phyloP scores from a whole-genome alignment of 2,329 filamentous ascomycete genomes.

The Colletotrichum eleusines region DNA sequence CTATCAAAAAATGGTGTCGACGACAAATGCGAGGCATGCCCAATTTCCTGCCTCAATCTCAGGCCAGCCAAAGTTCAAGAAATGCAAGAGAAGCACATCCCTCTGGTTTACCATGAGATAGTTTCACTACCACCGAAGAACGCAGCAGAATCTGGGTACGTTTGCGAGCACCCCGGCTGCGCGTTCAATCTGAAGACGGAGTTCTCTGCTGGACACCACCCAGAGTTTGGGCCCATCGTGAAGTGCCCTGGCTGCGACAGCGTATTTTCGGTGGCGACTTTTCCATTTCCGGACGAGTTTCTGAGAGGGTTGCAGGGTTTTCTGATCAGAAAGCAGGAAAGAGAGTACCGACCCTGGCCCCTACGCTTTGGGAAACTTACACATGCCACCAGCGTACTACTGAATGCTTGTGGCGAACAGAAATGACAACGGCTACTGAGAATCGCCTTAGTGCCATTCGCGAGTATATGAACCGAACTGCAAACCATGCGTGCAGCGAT shows the following conservation, averaged over 20 bases:
- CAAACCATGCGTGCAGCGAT: not conserved
- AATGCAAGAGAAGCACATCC: not conserved
- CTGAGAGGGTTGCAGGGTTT: not conserved
- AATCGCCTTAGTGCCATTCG: not conserved
- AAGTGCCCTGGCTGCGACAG: slow-evolving; percentile 23
- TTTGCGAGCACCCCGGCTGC: slow-evolving; percentile 3
- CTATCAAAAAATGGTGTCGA: not conserved
- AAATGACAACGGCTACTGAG: not conserved
- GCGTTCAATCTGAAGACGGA: not conserved
- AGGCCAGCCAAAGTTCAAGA: not conserved
- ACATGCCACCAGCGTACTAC: not conserved
- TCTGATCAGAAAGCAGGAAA: slow-evolving; percentile 31
- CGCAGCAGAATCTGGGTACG: not conserved
- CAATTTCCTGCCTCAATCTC: not conserved
- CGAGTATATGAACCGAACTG: not conserved
- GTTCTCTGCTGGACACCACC: not conserved
- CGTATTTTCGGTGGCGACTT: slow-evolving; percentile 8
- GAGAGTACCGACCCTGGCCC: slow-evolving; percentile 37
- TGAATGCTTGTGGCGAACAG: slow-evolving; percentile 18
- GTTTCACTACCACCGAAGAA: not conserved
- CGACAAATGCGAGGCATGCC: slow-evolving; percentile 11
- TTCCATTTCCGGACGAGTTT: not conserved
- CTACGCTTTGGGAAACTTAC: slow-evolving; percentile 27
- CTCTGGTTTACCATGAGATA: not conserved
- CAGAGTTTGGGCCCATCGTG: not conserved